Percentiles rank a stretch among this genome's conserved stretches.
Conservation (phyloP, 495 filamentous ascomycete genomes). For the Tricharina praecox region DNA sequence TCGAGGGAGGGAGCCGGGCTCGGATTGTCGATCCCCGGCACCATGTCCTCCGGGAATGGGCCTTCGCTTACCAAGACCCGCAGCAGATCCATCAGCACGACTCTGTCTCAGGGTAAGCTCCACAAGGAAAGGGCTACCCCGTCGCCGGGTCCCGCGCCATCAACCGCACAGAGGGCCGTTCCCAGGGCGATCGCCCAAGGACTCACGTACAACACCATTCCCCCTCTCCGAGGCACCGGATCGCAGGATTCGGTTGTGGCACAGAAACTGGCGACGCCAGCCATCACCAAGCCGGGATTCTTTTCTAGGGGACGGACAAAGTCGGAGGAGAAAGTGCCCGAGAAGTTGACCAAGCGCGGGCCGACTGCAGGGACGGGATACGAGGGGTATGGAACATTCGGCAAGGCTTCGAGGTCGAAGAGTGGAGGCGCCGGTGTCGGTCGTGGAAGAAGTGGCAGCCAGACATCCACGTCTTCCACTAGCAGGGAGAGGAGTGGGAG, state of each 20-base stretch:
- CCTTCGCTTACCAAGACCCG: slow-evolving; percentile 19
- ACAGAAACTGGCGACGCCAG: slow-evolving; percentile 20
- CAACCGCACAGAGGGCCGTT: slow-evolving; percentile 9
- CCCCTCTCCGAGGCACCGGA: slow-evolving; percentile 2
- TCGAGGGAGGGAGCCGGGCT: slow-evolving; percentile 13
- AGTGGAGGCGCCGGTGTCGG: slow-evolving; percentile 33
- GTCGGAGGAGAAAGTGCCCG: slow-evolving; percentile 31
- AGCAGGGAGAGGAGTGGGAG: slow-evolving; percentile 32
- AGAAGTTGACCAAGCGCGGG: slow-evolving; percentile 47
- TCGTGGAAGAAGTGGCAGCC: slow-evolving; percentile 40
- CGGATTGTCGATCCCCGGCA: slow-evolving; percentile 21
- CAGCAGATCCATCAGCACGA: slow-evolving; percentile 15
- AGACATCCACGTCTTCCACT: slow-evolving; percentile 41
- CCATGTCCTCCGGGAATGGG: slow-evolving; percentile 3
- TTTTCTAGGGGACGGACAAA: slow-evolving; percentile 15
- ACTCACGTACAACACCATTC: slow-evolving; percentile 15
- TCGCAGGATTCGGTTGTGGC: slow-evolving; percentile 8
- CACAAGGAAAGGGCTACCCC: neutral
- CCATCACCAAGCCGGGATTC: slow-evolving; percentile 16
- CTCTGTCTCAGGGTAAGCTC: neutral
- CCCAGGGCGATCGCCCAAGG: slow-evolving; percentile 15
- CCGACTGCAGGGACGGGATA: slow-evolving; percentile 87
- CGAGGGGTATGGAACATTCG: slow-evolving; percentile 81
- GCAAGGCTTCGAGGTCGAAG: slow-evolving; percentile 31
- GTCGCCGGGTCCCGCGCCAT: neutral